Conservation (phyloP, 164 flowering plant species). For the Magnolia sinica region DNA sequence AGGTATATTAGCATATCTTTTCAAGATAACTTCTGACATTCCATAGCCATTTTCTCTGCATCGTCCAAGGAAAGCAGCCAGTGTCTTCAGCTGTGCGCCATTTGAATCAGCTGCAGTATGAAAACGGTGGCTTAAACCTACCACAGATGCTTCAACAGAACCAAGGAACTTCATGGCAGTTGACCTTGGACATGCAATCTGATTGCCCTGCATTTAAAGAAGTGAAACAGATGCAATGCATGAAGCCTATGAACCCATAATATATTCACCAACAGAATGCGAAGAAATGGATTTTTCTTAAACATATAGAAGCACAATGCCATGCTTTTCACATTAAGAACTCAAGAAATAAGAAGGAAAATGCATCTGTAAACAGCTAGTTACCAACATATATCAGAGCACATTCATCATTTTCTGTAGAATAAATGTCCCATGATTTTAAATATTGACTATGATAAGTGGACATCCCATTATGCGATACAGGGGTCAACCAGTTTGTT, state of each 20-base stretch:
- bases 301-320: background rate
- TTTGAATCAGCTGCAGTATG: slow-evolving; percentile 53
- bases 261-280: background rate
- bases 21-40: slow-evolving; percentile 58
- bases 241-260: background rate
- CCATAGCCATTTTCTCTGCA: slow-evolving; percentile 47
- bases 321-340: too few species aligned
- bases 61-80: slow-evolving; percentile 59
- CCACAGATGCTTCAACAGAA: slow-evolving; percentile 72
- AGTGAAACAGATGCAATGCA: background rate
- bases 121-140: slow-evolving; percentile 77
- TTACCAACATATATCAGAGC: too few species aligned
- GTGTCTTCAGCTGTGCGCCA: slow-evolving; percentile 59
- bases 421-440: too few species aligned
- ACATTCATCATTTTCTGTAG: too few species aligned
- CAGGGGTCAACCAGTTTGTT: too few species aligned
- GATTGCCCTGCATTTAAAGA: slow-evolving; percentile 25
- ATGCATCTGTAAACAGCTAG: too few species aligned
- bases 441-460: too few species aligned
- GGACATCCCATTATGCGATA: too few species aligned
- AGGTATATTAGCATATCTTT: slow-evolving; percentile 59
- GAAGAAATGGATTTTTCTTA: background rate
- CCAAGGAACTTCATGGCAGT: slow-evolving; percentile 42
- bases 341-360: too few species aligned
- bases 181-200: slow-evolving; percentile 13